A percentile compares a stretch with the other conserved stretches of the same genome.
These are phyloP conservation scores for Globisporangium lucens DNA, from an alignment of 352 stramenopile genomes.

Conservation along the genomic window DNA sequence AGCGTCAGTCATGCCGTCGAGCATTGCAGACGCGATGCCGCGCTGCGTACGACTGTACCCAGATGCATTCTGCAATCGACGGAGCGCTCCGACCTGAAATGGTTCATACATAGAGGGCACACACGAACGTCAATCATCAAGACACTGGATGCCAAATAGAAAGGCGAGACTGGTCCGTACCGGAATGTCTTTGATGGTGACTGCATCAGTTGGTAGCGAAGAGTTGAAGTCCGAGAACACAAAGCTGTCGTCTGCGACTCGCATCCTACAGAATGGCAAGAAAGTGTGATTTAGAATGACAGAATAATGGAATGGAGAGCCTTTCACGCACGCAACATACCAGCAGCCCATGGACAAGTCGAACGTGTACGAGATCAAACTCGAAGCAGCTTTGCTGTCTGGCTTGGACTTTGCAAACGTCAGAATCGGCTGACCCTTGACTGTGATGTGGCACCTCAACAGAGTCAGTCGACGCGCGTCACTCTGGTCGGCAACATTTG, in stretches of 20 bases:
- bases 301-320: background rate
- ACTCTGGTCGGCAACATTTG: conserved; percentile 29
- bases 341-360: conserved; percentile 68
- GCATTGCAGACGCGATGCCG: conserved; percentile 64
- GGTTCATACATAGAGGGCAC: background rate
- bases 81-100: conserved; percentile 62
- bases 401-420: conserved; percentile 72
- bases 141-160: background rate
- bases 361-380: conserved; percentile 78
- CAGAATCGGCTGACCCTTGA: conserved; percentile 70
- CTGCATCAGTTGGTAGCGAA: conserved; percentile 65
- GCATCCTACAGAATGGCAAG: conserved; percentile 57
- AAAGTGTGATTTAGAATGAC: background rate
- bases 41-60: conserved; percentile 67
- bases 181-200: conserved; percentile 59
- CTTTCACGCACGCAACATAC: conserved; percentile 25
- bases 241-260: conserved; percentile 81
- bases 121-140: background rate
- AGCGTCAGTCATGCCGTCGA: conserved; percentile 66
- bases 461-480: conserved; percentile 52
- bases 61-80: conserved; percentile 79
- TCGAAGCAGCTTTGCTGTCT: conserved; percentile 46
- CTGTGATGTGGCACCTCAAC: conserved; percentile 66
- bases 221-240: conserved; percentile 84
- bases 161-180: conserved; percentile 22